Evolutionary conservation across 306 rosid genomes (phyloP).

Genomic region (Vigna trinervia): DNA sequence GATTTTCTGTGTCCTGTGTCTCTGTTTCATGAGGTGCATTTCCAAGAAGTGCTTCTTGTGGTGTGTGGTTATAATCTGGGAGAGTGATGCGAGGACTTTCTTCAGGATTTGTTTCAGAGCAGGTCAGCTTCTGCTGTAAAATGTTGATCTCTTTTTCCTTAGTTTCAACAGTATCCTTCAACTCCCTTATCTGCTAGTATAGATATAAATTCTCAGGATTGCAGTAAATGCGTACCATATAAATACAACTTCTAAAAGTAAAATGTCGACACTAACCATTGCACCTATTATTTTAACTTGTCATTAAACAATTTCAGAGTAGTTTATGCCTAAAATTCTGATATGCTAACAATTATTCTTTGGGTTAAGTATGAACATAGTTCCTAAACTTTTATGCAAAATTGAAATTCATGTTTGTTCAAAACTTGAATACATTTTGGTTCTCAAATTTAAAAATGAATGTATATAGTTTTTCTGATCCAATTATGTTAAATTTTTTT

Average conservation of each 20-base stretch:
- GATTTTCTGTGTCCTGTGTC: conserved; percentile 39
- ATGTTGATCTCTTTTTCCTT: conserved; percentile 71
- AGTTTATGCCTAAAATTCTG: background rate
- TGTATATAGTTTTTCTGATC: no score
- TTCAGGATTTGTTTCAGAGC: conserved; percentile 44
- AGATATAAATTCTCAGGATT: background rate
- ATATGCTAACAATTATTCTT: background rate
- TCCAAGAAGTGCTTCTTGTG: conserved; percentile 50
- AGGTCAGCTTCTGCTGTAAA: conserved; percentile 55
- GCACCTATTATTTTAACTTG: background rate
- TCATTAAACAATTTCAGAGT: background rate
- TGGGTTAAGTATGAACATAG: no score
- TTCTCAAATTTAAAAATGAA: no score
- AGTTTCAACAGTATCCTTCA: conserved; percentile 57
- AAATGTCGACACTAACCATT: background rate
- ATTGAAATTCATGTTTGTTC: no score
- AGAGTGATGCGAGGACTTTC: conserved; percentile 49
- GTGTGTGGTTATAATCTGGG: conserved; percentile 49
- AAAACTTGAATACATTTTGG: no score
- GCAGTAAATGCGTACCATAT: background rate
- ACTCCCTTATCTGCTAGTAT: conserved; percentile 56
- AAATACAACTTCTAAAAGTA: background rate
- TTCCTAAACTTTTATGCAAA: no score
- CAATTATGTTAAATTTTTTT: no score
- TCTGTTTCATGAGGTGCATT: conserved; percentile 39